These are phyloP conservation scores for Cryptococcus sp. DNA, from an alignment of 1,284 basidiomycete genomes.

Conservation along the genomic window DNA sequence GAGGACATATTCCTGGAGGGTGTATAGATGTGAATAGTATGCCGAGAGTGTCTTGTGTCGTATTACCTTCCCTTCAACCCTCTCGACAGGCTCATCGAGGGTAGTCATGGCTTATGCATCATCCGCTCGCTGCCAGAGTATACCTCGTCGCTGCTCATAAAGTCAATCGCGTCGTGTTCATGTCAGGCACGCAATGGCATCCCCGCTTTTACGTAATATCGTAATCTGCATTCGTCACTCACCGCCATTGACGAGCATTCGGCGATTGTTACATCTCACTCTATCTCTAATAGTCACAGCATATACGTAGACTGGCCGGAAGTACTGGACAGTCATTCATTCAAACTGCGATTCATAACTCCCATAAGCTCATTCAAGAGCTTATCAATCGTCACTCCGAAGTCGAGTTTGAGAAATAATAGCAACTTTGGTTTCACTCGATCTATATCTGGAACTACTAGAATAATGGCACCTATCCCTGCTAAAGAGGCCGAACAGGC, in stretches of 20 bases:
- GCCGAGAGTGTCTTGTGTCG: conserved; percentile 42
- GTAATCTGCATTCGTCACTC: too few species aligned
- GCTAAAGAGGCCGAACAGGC: not conserved
- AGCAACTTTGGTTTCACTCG: too few species aligned
- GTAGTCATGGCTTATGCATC: too few species aligned
- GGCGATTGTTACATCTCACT: not conserved
- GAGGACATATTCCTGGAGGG: conserved; percentile 16
- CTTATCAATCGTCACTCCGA: not conserved
- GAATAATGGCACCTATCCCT: not conserved
- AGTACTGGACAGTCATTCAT: not conserved
- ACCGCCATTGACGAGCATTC: not conserved
- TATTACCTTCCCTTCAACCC: not conserved
- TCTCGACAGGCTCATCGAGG: too few species aligned
- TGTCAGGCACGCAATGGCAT: too few species aligned
- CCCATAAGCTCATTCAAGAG: not conserved
- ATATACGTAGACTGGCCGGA: too few species aligned
- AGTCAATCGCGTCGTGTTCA: too few species aligned
- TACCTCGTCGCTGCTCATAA: too few species aligned
- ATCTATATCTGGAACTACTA: not conserved
- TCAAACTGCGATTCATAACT: not conserved
- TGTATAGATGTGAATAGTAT: conserved; percentile 28
- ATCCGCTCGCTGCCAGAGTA: too few species aligned
- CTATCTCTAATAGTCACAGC: too few species aligned
- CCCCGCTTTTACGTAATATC: too few species aligned
- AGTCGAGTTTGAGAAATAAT: too few species aligned